Base-by-base conservation (phyloP, 768 basidiomycete species). In the Trametes cingulata region DNA sequence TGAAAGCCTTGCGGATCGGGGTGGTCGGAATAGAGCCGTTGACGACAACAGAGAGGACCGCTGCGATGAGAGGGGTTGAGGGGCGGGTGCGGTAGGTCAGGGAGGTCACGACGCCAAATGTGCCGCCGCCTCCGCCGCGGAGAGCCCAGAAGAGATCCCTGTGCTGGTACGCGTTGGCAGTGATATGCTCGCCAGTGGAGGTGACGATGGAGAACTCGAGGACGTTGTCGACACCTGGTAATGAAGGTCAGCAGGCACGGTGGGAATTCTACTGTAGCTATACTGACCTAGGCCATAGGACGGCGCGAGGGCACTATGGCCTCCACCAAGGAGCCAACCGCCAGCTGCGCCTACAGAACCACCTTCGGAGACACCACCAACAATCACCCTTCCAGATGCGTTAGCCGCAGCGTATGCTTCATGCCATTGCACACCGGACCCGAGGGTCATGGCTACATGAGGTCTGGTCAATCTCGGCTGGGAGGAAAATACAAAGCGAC, bases 81-180 rank as follows among this genome's bases (percentile, higher is more conserved):
- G 77, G 74, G 50, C 82, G 74, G 0, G 78, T 81, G 51, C 67
- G 66, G 61, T 83, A 82, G 0, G 81, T 81, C 5, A 75, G 77
- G 1, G 78, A 78, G 2, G 76, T 63, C 9, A 74, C 77, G 4
- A 75, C 71, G 39, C 70, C 76, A 49, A 72, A 76, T 0, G 73
- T 72, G 10, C 69, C 69, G 1, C 75, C 74, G 0, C 75, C 78
- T 1, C 78, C 78, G 10, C 79, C 79, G 6, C 77, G 67, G 19
- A 85, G 76, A 15, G 82, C 83, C 60, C 76, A 85, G 70, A 82
- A 84, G 0, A 84, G 74, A 68, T 84, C 82, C 56, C 74, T 54
- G 57, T 83, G 79, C 60, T 82, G 69, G 43, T 71, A 71, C 14
- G 72, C 75, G 67, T 82, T 84, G 2, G 72, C 81, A 1, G 72